Conservation (phyloP, 2,329 filamentous ascomycete species). For the Claviceps monticola region DNA sequence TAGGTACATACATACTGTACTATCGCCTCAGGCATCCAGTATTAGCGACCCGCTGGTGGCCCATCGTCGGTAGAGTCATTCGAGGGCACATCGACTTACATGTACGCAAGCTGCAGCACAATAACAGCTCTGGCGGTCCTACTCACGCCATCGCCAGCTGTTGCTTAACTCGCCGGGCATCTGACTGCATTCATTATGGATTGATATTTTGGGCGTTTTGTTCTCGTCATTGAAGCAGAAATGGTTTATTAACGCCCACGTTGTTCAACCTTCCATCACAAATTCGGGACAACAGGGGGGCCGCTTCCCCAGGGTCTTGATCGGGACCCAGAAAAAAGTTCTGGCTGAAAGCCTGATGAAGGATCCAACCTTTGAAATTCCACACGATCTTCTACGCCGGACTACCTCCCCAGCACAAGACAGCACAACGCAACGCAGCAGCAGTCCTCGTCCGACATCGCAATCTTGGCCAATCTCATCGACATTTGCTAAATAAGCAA, state of each 20-base stretch:
- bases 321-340: slow-evolving; percentile 16
- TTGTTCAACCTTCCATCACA: neutral
- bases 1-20: slow-evolving; percentile 5
- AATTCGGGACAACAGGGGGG: neutral
- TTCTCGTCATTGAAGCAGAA: neutral
- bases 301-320: slow-evolving; percentile 8
- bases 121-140: slow-evolving; percentile 3
- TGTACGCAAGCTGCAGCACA: neutral
- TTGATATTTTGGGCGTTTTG: neutral
- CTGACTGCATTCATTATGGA: neutral
- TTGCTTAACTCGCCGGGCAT: neutral
- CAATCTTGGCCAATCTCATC: neutral
- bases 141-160: neutral
- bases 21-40: slow-evolving; percentile 18
- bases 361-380: neutral
- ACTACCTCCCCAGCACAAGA: neutral
- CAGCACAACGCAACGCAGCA: neutral
- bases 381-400: neutral
- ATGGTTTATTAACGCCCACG: neutral
- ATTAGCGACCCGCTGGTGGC: neutral
- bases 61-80: slow-evolving; percentile 2
- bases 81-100: neutral
- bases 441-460: neutral
- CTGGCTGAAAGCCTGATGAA: neutral
- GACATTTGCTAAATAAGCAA: neutral